Base-by-base conservation (phyloP, 495 filamentous ascomycete genomes). In the Friedmanniomyces endolithicus region DNA sequence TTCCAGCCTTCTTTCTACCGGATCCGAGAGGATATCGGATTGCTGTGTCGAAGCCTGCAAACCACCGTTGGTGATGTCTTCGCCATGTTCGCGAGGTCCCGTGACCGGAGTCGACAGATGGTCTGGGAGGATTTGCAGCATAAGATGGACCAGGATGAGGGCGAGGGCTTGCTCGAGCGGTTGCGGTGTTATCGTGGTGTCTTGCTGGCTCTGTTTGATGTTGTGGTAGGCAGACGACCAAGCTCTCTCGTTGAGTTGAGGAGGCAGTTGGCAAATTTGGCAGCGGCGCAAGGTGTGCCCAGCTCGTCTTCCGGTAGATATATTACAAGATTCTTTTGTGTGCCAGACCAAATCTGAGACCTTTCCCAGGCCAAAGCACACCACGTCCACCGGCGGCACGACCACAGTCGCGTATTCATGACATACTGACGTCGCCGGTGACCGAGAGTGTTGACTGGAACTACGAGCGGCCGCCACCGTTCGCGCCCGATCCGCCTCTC, bases 141-240 rank as follows among this genome's bases (percentile, higher is more conserved):
- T 1, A 72, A 70, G 56, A 80, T 84, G 59, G 68, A 69, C 55
- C 63, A 71, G 25, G 74, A 80, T 53, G 74, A 78, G 48, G 68
- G 73, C 1, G 70, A 73, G 25, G 60, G 70, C 0, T 63, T 85
- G 33, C 61, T 64, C 3, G 67, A 69, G 14, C 76, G 82, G 8
- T 65, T 86, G 24, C 72, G 74, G 8, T 67, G 71, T 57, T 84
- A 82, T 60, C 72, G 72, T 20, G 62, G 60, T 14, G 79, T 81
- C 55, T 54, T 83, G 23, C 57, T 68, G 40, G 73, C 74, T 41
- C 59, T 82, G 58, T 61, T 63, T 35, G 68, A 75, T 59, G 59
- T 74, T 43, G 60, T 76, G 48, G 72, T 67, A 63, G 70, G 71
- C 74, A 78, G 66, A 2, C 29, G 25, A 59, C 70, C 64, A 54